Evolutionary conservation across 495 filamentous ascomycete genomes (phyloP), one percentile per base, ranked within the genome.

Genomic region (Platismatia glauca): DNA sequence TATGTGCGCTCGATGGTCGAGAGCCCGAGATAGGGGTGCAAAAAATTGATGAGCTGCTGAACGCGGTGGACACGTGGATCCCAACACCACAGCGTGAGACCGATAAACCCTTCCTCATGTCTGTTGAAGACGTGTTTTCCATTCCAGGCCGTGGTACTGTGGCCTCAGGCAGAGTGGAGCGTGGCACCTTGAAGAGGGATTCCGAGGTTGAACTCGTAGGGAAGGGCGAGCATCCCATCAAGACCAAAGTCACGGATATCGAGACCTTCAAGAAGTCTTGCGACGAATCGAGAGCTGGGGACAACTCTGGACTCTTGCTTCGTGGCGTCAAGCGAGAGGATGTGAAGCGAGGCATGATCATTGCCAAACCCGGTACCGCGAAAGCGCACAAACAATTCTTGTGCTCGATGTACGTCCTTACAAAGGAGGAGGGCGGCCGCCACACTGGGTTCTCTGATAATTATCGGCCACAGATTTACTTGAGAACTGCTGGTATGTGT

Each of bases 251-350:
- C 62, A 98, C 94, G 70, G 94, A 97, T 71, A 96, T 97, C 72
- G 94, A 98, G 81, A 97, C 91, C 63, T 98, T 98, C 83, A 95
- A 97, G 83, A 98, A 98, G 82, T 90, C 89, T 55, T 95, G 92
- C 76, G 90, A 94, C 58, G 90, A 95, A 77, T 90, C 90, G 64
- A 83, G 86, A 64, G 94, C 94, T 59, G 94, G 94, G 71, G 94
- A 98, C 79, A 97, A 96, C 85, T 94, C 93, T n/a, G 94, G 94
- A 73, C 87, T 98, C 27, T 84, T 98, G 29, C 87, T 98, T 74
- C 89, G 94, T 76, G 90, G 94, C 81, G 76, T 97, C 71, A 88
- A 88, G 75, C 89, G 94, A 71, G 95, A 97, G 76, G 95, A 98
- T 69, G 78, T 98, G 69, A 81, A 77, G 67, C 89, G 94, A 72